Percentiles rank a stretch among this genome's conserved stretches.
These are phyloP conservation scores for Sphaerobolus stellatus DNA, from an alignment of 1,284 basidiomycete genomes.

Conservation along the genomic window DNA sequence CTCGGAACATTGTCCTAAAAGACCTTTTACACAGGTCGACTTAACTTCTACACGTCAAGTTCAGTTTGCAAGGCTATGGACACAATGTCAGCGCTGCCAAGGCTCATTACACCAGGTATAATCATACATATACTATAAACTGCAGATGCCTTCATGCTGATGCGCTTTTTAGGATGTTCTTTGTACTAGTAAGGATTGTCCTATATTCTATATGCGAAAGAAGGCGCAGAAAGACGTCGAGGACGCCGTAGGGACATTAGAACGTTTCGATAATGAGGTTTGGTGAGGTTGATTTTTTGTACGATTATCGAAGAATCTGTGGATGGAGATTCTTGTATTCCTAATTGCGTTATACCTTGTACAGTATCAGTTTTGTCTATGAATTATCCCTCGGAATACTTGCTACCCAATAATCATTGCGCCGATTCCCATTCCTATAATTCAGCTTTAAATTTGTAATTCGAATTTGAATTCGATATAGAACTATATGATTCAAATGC, in stretches of 20 bases:
- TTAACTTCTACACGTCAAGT: conserved; percentile 80
- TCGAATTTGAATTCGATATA: no score
- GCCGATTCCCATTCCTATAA: no score
- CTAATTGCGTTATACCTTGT: neutral
- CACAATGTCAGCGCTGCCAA: conserved; percentile 95
- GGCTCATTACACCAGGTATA: conserved; percentile 89
- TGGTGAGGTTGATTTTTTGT: conserved; percentile 43
- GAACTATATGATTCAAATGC: no score
- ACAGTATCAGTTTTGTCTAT: no score
- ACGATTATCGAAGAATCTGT: neutral
- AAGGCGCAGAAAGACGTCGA: conserved; percentile 96
- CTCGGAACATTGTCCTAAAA: neutral
- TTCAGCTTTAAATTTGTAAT: no score
- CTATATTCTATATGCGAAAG: conserved; percentile 97
- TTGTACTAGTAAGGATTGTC: conserved; percentile 96
- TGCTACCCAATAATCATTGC: no score
- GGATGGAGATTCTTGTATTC: neutral
- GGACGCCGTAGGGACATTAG: conserved; percentile 72
- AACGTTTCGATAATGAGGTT: conserved; percentile 75
- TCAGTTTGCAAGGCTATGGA: conserved; percentile 92
- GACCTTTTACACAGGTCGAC: conserved; percentile 38
- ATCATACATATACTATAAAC: conserved; percentile 1
- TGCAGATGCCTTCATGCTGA: neutral
- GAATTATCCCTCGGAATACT: no score
- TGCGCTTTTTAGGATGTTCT: conserved; percentile 74